These are phyloP conservation scores for Diaporthe caulivora DNA, from an alignment of 2,329 filamentous ascomycete species.

Conservation along the genomic window DNA sequence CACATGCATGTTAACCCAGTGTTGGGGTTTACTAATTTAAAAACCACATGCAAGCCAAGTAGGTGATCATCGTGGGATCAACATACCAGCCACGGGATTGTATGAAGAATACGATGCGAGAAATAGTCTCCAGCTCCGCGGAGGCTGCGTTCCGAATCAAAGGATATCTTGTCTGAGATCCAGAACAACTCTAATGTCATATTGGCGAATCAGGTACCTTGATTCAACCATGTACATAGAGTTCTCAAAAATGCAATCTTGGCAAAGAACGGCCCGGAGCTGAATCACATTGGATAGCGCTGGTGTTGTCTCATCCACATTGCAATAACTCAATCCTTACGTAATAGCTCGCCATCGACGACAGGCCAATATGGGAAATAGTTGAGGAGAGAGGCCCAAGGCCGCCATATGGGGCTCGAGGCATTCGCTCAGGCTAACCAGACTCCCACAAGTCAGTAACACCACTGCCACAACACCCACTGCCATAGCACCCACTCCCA, in stretches of 20 bases:
- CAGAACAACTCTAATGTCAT: background rate
- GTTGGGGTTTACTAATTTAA: background rate
- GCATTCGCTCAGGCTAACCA: background rate
- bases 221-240: background rate
- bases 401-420: background rate
- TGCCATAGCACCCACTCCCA: no score
- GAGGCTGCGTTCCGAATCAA: background rate
- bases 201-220: background rate
- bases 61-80: background rate
- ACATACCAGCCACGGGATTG: background rate
- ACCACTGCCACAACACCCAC: no score
- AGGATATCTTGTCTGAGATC: background rate
- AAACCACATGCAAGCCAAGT: background rate
- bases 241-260: background rate
- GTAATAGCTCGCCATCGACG: background rate
- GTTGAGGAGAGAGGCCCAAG: background rate
- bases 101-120: background rate
- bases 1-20: background rate
- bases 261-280: background rate
- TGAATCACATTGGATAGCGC: background rate
- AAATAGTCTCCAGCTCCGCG: background rate
- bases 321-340: constrained; percentile 6
- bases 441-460: no score
- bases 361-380: background rate
- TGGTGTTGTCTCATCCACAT: background rate